Base-by-base conservation (phyloP, 2,329 filamentous ascomycete genomes). In the Fusarium transvaalense region DNA sequence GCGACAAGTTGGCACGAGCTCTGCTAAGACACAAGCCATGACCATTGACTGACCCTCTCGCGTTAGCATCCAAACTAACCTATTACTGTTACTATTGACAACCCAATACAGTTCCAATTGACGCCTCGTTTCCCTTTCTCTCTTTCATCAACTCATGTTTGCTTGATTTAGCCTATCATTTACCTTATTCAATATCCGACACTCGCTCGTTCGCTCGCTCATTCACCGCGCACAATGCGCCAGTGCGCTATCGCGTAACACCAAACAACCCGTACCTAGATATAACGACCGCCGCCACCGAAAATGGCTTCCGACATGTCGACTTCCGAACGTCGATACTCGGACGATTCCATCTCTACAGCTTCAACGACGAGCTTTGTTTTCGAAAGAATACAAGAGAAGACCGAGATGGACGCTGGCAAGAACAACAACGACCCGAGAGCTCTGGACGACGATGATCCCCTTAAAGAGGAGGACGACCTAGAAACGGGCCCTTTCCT, bases 341-440 rank as follows among this genome's bases (percentile, higher is more conserved):
- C 87, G 55, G 80, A 80, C 74, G 86, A 85, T 65, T 93, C 92
- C 5, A 78, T 87, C 45, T 92, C 91, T n/a, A 91, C 91, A 39
- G 89, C 89, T n/a, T 96, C 92, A 34, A 95, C 92, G 13, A 94
- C 91, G 6, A 95, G 92, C 72, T 84, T 96, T 15, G 88, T 96
- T 55, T 92, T 96, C 76, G 92, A 96, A 70, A 88, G 91, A 66
- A 85, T 95, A 69, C 86, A 88, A 73, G 89, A 92, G 76, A 76
- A 83, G 77, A 75, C 70, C 59, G 78, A 81, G 60, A 79, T 80
- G 72, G 70, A 75, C 19, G 39, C 67, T 35, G 31, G 54, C 60
- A 72, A 74, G 31, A 48, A 71, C 37, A 57, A 71, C 46, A 71
- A 73, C 35, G 73, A 78, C 74, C 66, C 77, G 70, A 71, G 78